Conservation (phyloP, 768 basidiomycete species). For the Suillus weaverae region DNA sequence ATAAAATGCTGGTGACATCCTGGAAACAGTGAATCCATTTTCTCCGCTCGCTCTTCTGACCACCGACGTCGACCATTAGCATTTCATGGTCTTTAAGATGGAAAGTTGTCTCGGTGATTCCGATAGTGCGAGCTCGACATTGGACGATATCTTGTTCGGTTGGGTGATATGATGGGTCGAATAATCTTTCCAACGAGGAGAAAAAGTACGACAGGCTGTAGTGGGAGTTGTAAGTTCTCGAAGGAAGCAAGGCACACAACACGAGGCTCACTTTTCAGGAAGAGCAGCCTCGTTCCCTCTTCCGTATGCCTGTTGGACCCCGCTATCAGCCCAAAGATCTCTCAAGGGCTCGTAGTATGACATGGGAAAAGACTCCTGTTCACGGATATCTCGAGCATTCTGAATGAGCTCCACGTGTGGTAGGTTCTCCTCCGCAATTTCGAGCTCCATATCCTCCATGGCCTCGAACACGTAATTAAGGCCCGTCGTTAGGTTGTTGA, state of each 20-base stretch:
- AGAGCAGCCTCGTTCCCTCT: conserved; percentile 89
- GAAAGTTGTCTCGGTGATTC: conserved; percentile 89
- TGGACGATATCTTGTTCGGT: conserved; percentile 87
- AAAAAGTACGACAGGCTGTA: conserved; percentile 75
- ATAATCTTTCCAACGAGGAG: conserved; percentile 75
- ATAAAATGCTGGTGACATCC: conserved; percentile 91
- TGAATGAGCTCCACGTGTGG: conserved; percentile 63
- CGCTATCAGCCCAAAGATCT: conserved; percentile 73
- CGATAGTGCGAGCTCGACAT: conserved; percentile 83
- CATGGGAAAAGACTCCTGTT: conserved; percentile 78
- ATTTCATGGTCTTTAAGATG: conserved; percentile 75
- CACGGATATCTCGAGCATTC: conserved; percentile 67
- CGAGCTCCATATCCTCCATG: conserved; percentile 86
- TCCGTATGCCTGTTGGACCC: conserved; percentile 72
- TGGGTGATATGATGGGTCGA: conserved; percentile 69
- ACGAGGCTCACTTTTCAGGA: conserved; percentile 76
- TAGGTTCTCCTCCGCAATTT: conserved; percentile 62
- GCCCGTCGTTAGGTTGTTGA: conserved; percentile 88
- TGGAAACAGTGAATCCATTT: conserved; percentile 97
- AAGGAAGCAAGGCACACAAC: conserved; percentile 1
- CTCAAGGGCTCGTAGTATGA: conserved; percentile 67
- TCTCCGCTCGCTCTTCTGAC: conserved; percentile 89
- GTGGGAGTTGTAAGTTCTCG: conserved; percentile 7
- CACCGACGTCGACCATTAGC: conserved; percentile 93
- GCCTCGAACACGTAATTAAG: conserved; percentile 81